A percentile compares a stretch with the other conserved stretches of the same genome.
Evolutionary conservation across 2,329 filamentous ascomycete genomes (phyloP).

Genomic region (Fragosphaeria purpurea): DNA sequence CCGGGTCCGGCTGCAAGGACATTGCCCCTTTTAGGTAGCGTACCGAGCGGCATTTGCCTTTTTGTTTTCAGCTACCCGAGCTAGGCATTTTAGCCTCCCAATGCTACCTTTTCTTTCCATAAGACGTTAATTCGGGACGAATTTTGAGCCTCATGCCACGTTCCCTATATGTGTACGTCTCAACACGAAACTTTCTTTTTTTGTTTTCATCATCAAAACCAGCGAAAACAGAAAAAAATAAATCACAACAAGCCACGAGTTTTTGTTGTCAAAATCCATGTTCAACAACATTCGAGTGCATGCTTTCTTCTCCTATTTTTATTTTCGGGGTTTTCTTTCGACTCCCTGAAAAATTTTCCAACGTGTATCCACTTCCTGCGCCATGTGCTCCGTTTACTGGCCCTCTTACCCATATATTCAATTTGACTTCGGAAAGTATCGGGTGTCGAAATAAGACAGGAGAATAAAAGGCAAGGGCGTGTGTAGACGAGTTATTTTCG

Average conservation of each 20-base stretch:
- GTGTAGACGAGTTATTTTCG: neutral
- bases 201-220: too few relatives aligned
- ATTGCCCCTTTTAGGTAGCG: conserved; percentile 2
- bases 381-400: neutral
- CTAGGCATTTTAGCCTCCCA: too few relatives aligned
- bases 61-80: neutral
- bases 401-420: neutral
- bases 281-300: too few relatives aligned
- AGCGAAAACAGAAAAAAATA: neutral
- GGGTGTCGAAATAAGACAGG: neutral
- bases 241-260: neutral
- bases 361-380: neutral
- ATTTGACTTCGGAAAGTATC: conserved; percentile 4
- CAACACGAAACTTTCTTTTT: too few relatives aligned
- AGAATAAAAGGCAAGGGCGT: neutral
- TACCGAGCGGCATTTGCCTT: conserved; percentile 1
- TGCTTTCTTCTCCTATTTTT: too few relatives aligned
- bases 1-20: neutral
- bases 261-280: too few relatives aligned
- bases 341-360: neutral
- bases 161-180: too few relatives aligned
- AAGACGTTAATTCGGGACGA: too few relatives aligned
- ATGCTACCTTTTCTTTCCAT: too few relatives aligned
- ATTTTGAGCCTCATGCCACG: too few relatives aligned
- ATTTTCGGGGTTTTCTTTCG: neutral